phyloP scores from a whole-genome alignment of 768 basidiomycete species.

The Macrolepiota dolichaula region DNA sequence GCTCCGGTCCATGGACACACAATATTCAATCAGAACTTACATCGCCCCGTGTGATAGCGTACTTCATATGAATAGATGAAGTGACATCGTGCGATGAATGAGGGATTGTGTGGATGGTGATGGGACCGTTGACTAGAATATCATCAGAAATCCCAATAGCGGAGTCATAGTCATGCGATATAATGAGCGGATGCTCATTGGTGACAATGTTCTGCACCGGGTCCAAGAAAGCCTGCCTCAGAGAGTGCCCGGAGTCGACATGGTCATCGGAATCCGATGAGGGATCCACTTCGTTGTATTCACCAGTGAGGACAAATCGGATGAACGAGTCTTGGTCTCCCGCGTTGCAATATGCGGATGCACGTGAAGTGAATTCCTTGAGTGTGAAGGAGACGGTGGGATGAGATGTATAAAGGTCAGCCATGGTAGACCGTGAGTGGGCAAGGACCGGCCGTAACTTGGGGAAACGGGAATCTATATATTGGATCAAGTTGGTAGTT shows the following conservation, averaged over 20 bases:
- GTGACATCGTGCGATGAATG: not conserved
- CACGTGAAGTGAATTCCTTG: no score
- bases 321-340: no score
- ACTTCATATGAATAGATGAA: not conserved
- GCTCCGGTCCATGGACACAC: not conserved
- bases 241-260: no score
- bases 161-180: no score
- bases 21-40: no score
- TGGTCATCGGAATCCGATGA: no score
- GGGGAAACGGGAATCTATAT: no score
- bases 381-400: no score
- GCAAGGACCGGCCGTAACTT: no score
- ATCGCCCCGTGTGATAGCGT: not conserved
- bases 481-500: no score
- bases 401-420: not conserved
- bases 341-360: no score
- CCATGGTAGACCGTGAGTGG: no score
- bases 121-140: conserved; percentile 7
- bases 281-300: not conserved
- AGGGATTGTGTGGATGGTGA: not conserved
- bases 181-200: not conserved
- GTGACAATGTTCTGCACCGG: not conserved
- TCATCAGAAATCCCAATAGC: conserved; percentile 7
- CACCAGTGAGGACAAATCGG: not conserved
- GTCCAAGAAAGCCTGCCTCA: not conserved